A percentile compares a stretch with the other conserved stretches of the same genome.
Evolutionary conservation across 2,329 filamentous ascomycete genomes (phyloP).

Genomic region (Verticillium nonalfalfae): DNA sequence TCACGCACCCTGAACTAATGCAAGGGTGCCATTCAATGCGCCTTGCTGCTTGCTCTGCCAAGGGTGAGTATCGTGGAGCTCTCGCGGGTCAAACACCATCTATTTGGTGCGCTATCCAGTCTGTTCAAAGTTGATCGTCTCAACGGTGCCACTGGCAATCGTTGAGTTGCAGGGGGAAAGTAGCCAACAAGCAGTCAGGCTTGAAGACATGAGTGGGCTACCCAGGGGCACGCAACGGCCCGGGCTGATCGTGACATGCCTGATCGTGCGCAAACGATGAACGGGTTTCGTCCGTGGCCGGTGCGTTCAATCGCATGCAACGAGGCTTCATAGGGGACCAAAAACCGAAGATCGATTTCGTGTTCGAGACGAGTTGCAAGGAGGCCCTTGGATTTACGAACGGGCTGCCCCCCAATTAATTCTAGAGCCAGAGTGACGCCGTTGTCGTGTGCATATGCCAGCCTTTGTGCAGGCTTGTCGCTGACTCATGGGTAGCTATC

Average conservation of each 20-base stretch:
- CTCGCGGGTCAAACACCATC: background rate
- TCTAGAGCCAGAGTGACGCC: background rate
- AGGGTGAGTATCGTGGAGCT: background rate
- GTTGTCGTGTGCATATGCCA: background rate
- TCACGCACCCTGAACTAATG: background rate
- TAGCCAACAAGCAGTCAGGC: background rate
- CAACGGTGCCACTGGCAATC: background rate
- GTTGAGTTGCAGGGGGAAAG: background rate
- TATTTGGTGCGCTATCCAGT: background rate
- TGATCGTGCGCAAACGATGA: background rate
- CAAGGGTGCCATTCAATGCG: too few relatives aligned
- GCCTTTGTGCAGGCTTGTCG: background rate
- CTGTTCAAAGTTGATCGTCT: background rate
- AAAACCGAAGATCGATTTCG: background rate
- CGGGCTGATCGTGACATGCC: background rate
- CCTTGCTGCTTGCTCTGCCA: background rate
- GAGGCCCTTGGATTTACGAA: background rate
- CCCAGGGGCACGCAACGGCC: background rate
- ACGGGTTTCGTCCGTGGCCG: background rate
- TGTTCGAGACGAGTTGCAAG: background rate
- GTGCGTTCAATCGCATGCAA: background rate
- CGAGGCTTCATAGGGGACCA: background rate
- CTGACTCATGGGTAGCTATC: background rate
- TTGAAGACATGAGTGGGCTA: background rate
- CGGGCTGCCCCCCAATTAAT: background rate